Conservation (phyloP, 1,139 yeast genomes). For the Yamadazyma jaroonii region DNA sequence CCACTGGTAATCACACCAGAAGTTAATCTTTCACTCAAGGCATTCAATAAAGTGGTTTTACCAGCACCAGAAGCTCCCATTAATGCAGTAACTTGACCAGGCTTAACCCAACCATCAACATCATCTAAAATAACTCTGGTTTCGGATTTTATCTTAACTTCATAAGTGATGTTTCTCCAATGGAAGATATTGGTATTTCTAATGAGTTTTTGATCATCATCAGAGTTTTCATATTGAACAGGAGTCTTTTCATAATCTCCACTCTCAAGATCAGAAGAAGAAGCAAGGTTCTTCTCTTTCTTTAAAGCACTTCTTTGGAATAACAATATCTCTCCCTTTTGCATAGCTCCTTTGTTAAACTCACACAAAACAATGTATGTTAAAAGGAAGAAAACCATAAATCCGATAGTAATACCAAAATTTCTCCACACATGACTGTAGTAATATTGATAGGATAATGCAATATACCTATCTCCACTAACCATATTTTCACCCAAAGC, state of each 20-base stretch:
- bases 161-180: conserved; percentile 77
- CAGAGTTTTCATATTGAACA: conserved; percentile 17
- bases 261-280: conserved; percentile 15
- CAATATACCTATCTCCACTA: conserved; percentile 57
- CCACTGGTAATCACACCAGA: conserved; percentile 74
- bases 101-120: conserved; percentile 84
- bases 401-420: conserved; percentile 66
- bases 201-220: conserved; percentile 3
- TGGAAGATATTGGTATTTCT: conserved; percentile 50
- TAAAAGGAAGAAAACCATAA: conserved; percentile 50
- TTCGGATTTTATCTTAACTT: conserved; percentile 63
- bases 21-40: conserved; percentile 74
- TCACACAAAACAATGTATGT: conserved; percentile 63
- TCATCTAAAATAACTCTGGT: conserved; percentile 62
- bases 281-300: conserved; percentile 20
- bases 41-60: conserved; percentile 72
- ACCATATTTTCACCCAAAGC: conserved; percentile 53
- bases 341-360: conserved; percentile 69
- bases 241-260: conserved; percentile 17
- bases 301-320: conserved; percentile 44
- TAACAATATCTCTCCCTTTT: conserved; percentile 78
- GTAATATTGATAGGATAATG: conserved; percentile 43
- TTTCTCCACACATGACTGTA: conserved; percentile 79
- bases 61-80: conserved; percentile 94
- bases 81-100: conserved; percentile 44